Conservation (phyloP, 345 rosid species). For the Gynandropsis gynandra region DNA sequence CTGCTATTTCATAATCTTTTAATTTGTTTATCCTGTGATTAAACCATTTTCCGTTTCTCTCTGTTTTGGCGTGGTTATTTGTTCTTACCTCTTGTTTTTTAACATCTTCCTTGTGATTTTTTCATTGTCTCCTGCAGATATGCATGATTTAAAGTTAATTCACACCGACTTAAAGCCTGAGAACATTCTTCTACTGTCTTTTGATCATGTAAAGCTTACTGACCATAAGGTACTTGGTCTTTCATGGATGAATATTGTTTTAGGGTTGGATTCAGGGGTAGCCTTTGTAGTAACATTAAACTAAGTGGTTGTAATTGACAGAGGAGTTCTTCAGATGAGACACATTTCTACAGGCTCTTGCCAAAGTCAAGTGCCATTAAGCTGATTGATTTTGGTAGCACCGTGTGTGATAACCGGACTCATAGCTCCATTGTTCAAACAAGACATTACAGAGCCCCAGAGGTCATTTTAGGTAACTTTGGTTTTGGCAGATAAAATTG, state of each 20-base stretch:
- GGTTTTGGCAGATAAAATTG: too few species aligned
- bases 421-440: conserved; percentile 78
- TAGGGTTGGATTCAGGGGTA: conserved; percentile 29
- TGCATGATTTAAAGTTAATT: conserved; percentile 71
- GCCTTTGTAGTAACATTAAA: conserved; percentile 9
- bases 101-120: conserved; percentile 12
- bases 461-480: conserved; percentile 84
- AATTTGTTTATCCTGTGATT: conserved; percentile 19
- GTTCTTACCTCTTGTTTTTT: conserved; percentile 13
- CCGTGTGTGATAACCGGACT: conserved; percentile 65
- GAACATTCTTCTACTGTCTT: conserved; percentile 71
- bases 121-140: conserved; percentile 45
- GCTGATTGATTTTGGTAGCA: conserved; percentile 90
- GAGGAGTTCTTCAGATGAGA: conserved; percentile 49
- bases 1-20: conserved; percentile 14
- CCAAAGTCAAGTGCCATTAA: conserved; percentile 90
- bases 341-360: conserved; percentile 49
- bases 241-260: conserved; percentile 12
- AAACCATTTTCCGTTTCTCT: conserved; percentile 20
- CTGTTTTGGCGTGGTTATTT: conserved; percentile 11
- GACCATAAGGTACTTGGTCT: conserved; percentile 51
- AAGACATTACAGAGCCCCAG: conserved; percentile 83
- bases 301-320: conserved; percentile 36
- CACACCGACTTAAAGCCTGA: conserved; percentile 93
- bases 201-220: conserved; percentile 63